Evolutionary conservation across 371 early-diverging fungal genomes (phyloP).

Genomic region (Apophysomyces elegans): DNA sequence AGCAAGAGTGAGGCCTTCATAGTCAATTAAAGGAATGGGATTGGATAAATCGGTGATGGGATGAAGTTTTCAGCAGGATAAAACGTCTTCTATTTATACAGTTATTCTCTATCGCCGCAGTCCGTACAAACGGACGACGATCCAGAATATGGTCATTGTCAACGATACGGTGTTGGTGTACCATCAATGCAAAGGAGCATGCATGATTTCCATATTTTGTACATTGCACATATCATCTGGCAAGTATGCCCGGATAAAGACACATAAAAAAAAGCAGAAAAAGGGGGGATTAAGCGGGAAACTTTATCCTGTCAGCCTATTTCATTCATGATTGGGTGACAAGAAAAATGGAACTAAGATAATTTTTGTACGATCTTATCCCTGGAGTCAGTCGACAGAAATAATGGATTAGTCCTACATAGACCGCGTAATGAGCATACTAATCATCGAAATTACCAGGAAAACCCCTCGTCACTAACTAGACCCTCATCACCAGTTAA

Average conservation of each 20-base stretch:
- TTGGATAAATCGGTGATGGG: neutral
- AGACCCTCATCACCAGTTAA: no score
- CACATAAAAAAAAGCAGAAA: neutral
- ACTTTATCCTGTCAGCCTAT: neutral
- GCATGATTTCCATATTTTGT: neutral
- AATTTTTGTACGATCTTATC: neutral
- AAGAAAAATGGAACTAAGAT: neutral
- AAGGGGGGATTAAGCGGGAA: neutral
- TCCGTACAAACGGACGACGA: neutral
- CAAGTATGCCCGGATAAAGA: neutral
- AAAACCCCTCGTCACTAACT: neutral
- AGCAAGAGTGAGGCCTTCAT: conserved; percentile 9
- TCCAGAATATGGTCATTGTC: neutral
- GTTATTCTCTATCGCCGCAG: neutral
- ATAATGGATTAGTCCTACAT: neutral
- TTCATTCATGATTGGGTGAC: neutral
- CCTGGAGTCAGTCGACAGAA: conserved; percentile 3
- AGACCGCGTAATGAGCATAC: neutral
- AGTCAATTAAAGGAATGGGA: neutral
- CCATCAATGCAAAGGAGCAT: conserved; percentile 5
- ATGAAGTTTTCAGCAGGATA: neutral
- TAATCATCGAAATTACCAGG: neutral
- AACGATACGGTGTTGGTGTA: conserved; percentile 1
- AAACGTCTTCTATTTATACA: neutral
- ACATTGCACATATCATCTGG: neutral